Conservation (phyloP, 1,284 basidiomycete species). For the Cryptococcus jaspeensis region DNA sequence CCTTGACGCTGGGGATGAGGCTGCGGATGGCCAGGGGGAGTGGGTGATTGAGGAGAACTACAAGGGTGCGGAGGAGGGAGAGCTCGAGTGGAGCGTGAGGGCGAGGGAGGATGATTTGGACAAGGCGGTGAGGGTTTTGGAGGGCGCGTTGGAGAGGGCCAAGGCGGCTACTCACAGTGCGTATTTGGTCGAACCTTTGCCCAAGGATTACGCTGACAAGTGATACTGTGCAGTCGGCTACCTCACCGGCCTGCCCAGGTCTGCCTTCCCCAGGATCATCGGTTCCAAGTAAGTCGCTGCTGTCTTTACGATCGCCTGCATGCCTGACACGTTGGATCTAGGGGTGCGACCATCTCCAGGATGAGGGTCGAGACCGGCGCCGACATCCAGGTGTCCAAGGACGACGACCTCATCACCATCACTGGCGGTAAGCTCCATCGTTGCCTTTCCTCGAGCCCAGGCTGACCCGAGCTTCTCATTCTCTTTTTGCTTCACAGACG, state of each 20-base stretch:
- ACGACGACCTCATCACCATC: conserved; percentile 78
- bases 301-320: neutral
- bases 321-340: conserved; percentile 10
- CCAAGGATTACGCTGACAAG: neutral
- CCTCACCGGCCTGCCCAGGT: conserved; percentile 51
- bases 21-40: conserved; percentile 57
- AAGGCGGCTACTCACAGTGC: conserved; percentile 56
- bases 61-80: conserved; percentile 69
- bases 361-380: conserved; percentile 81
- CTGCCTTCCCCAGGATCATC: conserved; percentile 69
- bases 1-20: conserved; percentile 59
- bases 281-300: conserved; percentile 64
- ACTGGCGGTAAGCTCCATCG: conserved; percentile 58
- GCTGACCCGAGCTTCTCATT: neutral
- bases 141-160: conserved; percentile 71
- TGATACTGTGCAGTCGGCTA: conserved; percentile 41
- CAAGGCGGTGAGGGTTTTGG: conserved; percentile 63
- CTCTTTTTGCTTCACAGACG: conserved; percentile 34
- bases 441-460: neutral
- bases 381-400: conserved; percentile 82
- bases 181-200: conserved; percentile 6
- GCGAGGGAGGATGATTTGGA: conserved; percentile 76
- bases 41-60: conserved; percentile 76
- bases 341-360: conserved; percentile 71
- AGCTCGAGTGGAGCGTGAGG: conserved; percentile 69